phyloP scores from a whole-genome alignment of 805 yeast genomes.

The Clavispora fructus region DNA sequence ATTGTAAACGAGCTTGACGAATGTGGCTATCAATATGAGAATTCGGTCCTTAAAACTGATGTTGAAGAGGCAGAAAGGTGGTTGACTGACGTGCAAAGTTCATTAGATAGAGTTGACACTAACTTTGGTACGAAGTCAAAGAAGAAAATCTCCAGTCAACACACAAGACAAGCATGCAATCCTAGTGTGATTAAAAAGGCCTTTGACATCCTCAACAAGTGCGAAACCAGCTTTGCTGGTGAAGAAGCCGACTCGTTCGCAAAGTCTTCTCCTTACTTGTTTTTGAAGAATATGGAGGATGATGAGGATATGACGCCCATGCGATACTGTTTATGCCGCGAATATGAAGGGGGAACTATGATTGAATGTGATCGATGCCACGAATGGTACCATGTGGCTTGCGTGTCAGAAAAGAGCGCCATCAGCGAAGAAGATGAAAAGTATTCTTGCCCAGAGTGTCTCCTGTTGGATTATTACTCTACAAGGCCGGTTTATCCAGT shows the following conservation, averaged over 20 bases:
- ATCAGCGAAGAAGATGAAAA: constrained; percentile 13
- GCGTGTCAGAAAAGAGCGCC: constrained; percentile 30
- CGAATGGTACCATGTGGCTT: constrained; percentile 67
- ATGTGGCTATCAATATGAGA: constrained; percentile 17
- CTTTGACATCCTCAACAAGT: constrained; percentile 16
- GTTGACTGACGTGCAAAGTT: constrained; percentile 14
- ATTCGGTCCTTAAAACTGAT: constrained; percentile 7
- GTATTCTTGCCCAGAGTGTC: constrained; percentile 14
- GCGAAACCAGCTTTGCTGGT: constrained; percentile 22
- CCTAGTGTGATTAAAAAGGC: constrained; percentile 16
- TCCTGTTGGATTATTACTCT: not conserved
- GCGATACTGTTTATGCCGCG: constrained; percentile 59
- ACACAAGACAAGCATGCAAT: constrained; percentile 16
- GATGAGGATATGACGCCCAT: constrained; percentile 5
- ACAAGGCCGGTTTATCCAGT: not conserved
- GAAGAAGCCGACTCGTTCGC: constrained; percentile 20
- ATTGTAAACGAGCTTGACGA: constrained; percentile 18
- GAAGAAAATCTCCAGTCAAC: constrained; percentile 10
- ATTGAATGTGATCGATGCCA: constrained; percentile 65
- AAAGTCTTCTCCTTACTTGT: constrained; percentile 21
- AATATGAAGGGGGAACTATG: constrained; percentile 56
- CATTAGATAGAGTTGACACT: constrained; percentile 10
- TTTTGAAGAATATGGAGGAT: constrained; percentile 6
- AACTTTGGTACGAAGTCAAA: constrained; percentile 10
- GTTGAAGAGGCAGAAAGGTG: constrained; percentile 20